A percentile compares a stretch with the other conserved stretches of the same genome.
These are phyloP conservation scores for Meyerozyma guilliermondii DNA, from an alignment of 1,139 yeast genomes.

Conservation along the genomic window DNA sequence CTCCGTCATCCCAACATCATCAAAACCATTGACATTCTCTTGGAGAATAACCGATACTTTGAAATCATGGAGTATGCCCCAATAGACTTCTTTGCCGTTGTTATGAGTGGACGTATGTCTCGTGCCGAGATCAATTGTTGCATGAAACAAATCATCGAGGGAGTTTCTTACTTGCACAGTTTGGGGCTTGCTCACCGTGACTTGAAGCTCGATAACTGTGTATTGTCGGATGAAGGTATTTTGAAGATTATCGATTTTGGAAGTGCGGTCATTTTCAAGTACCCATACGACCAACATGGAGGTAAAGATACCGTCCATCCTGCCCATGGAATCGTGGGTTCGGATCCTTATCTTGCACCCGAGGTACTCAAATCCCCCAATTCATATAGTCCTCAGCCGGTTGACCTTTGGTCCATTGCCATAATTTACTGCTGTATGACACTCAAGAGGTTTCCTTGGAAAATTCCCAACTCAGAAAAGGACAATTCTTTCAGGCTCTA, in stretches of 20 bases:
- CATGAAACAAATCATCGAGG: slow-evolving; percentile 78
- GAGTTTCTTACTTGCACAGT: slow-evolving; percentile 77
- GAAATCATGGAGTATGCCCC: slow-evolving; percentile 99
- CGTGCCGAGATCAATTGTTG: slow-evolving; percentile 84
- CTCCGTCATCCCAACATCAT: slow-evolving; percentile 30
- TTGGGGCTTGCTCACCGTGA: slow-evolving; percentile 96
- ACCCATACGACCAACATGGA: slow-evolving; percentile 68
- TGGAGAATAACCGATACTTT: slow-evolving; percentile 68
- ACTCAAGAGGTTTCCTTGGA: slow-evolving; percentile 94
- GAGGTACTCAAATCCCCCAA: slow-evolving; percentile 71
- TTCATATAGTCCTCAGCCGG: slow-evolving; percentile 86
- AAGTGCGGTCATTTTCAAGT: slow-evolving; percentile 88
- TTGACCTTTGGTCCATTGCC: slow-evolving; percentile 94
- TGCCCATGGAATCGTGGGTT: slow-evolving; percentile 94
- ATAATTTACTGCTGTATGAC: slow-evolving; percentile 96
- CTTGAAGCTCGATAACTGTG: slow-evolving; percentile 91
- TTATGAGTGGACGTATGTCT: slow-evolving; percentile 93
- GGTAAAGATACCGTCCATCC: slow-evolving; percentile 56
- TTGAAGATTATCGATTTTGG: slow-evolving; percentile 94
- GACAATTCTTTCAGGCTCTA: slow-evolving; percentile 74
- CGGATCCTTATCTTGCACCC: slow-evolving; percentile 97
- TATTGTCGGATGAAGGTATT: slow-evolving; percentile 78
- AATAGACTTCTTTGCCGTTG: slow-evolving; percentile 92
- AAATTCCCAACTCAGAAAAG: slow-evolving; percentile 73
- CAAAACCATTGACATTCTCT: slow-evolving; percentile 1